Percentiles rank a stretch among this genome's conserved stretches.
Conservation (phyloP, 1,139 yeast species). For the Scheffersomyces stambukii region DNA sequence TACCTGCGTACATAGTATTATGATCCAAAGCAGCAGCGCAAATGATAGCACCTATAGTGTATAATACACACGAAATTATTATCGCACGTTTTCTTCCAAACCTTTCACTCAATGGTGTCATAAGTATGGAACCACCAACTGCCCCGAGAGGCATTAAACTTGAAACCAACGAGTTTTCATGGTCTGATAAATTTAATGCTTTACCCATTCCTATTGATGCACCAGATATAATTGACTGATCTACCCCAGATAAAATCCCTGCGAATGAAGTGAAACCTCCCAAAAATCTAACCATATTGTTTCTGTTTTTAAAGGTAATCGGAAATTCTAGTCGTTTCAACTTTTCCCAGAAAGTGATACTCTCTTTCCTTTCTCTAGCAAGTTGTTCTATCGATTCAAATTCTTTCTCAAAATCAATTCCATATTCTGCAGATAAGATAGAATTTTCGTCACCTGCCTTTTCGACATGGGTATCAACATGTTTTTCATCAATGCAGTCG, state of each 20-base stretch:
- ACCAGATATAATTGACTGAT: conserved; percentile 55
- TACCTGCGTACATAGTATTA: conserved; percentile 49
- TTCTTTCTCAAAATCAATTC: conserved; percentile 23
- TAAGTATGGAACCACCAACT: conserved; percentile 44
- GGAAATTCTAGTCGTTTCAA: conserved; percentile 20
- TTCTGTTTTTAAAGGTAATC: conserved; percentile 36
- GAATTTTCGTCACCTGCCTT: conserved; percentile 7
- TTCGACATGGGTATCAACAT: conserved; percentile 3
- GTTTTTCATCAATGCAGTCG: no score
- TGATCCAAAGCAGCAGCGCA: conserved; percentile 44
- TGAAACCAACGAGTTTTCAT: conserved; percentile 42
- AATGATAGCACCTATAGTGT: conserved; percentile 52
- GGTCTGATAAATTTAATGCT: conserved; percentile 27
- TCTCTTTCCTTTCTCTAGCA: conserved; percentile 15
- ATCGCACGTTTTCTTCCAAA: conserved; percentile 52
- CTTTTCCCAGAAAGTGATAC: conserved; percentile 19
- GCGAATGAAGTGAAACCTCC: conserved; percentile 55
- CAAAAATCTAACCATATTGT: conserved; percentile 41
- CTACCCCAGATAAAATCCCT: conserved; percentile 56
- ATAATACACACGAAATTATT: conserved; percentile 50
- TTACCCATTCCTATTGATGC: conserved; percentile 50
- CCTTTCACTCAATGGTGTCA: conserved; percentile 47
- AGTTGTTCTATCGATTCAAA: conserved; percentile 20
- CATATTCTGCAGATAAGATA: conserved; percentile 9
- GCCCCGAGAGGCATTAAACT: conserved; percentile 63